Conservation (phyloP, 1,284 basidiomycete genomes). For the Afroboletus lepidellus region DNA sequence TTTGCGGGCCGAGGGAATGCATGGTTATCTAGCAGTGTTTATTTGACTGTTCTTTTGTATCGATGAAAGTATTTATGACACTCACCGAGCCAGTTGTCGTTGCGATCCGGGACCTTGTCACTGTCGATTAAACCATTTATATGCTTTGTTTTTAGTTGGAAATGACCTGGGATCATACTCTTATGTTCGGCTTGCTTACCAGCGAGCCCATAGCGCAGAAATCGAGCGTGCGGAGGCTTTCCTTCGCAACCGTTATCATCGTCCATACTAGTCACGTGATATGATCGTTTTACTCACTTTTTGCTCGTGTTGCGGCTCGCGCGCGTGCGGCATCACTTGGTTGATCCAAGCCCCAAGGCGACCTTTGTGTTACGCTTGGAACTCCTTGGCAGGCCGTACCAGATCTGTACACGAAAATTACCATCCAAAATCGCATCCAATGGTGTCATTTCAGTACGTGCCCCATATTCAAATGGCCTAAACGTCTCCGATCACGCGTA, state of each 20-base stretch:
- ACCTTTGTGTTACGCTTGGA: neutral
- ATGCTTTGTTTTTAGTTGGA: too few species aligned
- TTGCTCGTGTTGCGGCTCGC: neutral
- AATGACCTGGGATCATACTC: too few species aligned
- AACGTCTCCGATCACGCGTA: neutral
- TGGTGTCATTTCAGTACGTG: constrained; percentile 37
- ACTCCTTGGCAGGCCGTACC: neutral
- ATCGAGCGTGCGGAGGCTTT: too few species aligned
- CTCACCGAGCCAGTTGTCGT: too few species aligned
- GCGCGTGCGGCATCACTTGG: neutral
- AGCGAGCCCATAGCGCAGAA: too few species aligned
- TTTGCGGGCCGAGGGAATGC: too few species aligned
- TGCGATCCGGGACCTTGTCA: too few species aligned
- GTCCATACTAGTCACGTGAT: neutral
- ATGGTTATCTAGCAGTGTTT: too few species aligned
- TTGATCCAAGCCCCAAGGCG: neutral
- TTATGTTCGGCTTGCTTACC: too few species aligned
- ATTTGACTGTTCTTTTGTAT: too few species aligned
- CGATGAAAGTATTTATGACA: neutral
- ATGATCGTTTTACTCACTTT: neutral
- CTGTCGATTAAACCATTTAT: too few species aligned
- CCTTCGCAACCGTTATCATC: too few species aligned
- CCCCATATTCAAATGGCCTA: neutral
- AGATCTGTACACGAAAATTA: constrained; percentile 27
- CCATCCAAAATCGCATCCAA: constrained; percentile 3